Base-by-base conservation (phyloP, 2,329 filamentous ascomycete species). In the Aspergillus jensenii region DNA sequence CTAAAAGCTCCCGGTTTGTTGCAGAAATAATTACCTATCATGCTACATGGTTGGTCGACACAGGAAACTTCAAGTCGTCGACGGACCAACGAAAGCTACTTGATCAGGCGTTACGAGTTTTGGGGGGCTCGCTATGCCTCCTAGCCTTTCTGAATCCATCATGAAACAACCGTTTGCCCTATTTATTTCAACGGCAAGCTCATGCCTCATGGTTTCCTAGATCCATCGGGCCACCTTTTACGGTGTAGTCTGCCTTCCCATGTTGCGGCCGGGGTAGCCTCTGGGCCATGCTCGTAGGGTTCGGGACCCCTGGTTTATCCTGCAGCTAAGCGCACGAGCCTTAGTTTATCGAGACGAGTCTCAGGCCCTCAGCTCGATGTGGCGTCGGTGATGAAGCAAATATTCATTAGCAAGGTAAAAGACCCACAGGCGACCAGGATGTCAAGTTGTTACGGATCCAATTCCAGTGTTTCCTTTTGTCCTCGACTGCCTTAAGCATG, bases 1-100 rank as follows among this genome's bases (percentile, higher is more conserved):
- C 15, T 17, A 11, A 17, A 46, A 47, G 33, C 17, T 19, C 21
- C 43, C 49, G 51, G 45, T 51, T 54, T 27, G 33, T 25, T 47
- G 51, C 56, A 58, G 56, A 17, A 46, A 49, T 50, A 35, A 45
- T 31, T 53, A 25, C 15, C 44, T n/a, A 23, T 2, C 14, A 11
- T n/a, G 27, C 39, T 31, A 49, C 8, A 53, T 43, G 49, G 43
- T 45, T 45, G 50, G 55, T 40, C 19, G 19, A 39, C 21, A 35
- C 25, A 8, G 2, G 14, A 17, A 40, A 40, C 37, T 50, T 53
- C 14, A 15, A 21, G 39, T 19, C 27, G 15, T 21, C n/a, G 14
- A 27, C 27, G 23, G 35, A 17, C 40, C 51, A 55, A 47, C 31
- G 14, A 27, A 21, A 46, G 17, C 15, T 44, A 8, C 19, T 14